These are phyloP conservation scores for Trichosanthes cucumerina DNA, from an alignment of 306 rosid genomes.

Conservation along the genomic window DNA sequence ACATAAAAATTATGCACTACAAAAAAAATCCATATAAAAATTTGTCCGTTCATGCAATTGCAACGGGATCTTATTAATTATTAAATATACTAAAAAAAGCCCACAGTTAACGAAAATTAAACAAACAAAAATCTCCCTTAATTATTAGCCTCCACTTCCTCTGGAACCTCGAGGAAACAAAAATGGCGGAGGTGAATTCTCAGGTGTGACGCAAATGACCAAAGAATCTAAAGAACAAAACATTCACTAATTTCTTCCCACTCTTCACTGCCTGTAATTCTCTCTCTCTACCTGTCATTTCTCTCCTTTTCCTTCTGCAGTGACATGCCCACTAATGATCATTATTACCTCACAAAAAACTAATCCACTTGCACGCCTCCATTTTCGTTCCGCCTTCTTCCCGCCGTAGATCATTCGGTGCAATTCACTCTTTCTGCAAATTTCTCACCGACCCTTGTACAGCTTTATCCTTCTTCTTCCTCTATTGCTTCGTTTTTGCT, in stretches of 20 bases:
- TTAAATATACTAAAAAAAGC: neutral
- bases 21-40: too few species aligned
- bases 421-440: neutral
- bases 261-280: neutral
- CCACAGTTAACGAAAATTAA: neutral
- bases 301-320: neutral
- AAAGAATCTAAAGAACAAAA: neutral
- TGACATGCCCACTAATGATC: conserved; percentile 1
- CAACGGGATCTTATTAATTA: neutral
- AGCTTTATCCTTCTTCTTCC: neutral
- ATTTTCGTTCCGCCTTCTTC: neutral
- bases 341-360: neutral
- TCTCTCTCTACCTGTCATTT: conserved; percentile 5
- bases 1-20: too few species aligned
- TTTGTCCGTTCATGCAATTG: too few species aligned
- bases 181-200: neutral
- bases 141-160: neutral
- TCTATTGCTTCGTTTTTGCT: neutral
- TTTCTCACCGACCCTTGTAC: neutral
- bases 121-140: neutral
- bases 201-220: neutral
- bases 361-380: neutral
- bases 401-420: neutral
- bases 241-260: too few species aligned
- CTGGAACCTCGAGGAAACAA: neutral